These are phyloP conservation scores for Kluyveromyces siamensis DNA, from an alignment of 805 yeast genomes.

Conservation along the genomic window DNA sequence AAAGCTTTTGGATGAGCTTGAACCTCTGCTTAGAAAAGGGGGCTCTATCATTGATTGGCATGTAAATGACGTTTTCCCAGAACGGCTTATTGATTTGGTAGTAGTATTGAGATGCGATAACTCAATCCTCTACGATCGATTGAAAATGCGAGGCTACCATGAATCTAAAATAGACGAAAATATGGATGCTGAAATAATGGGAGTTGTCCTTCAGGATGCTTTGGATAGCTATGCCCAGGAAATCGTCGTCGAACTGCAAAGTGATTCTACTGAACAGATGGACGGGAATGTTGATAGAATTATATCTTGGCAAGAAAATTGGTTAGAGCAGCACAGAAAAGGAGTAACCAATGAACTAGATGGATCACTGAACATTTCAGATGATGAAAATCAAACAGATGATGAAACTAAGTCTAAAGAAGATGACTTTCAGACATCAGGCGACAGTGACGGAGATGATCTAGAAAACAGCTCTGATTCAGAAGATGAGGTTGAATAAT, in stretches of 20 bases:
- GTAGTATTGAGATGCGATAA: constrained; percentile 80
- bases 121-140: constrained; percentile 60
- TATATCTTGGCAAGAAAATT: constrained; percentile 60
- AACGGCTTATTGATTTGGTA: constrained; percentile 82
- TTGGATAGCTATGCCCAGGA: constrained; percentile 69
- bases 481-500: too few species aligned
- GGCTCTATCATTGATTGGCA: constrained; percentile 95
- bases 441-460: not conserved
- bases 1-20: constrained; percentile 69
- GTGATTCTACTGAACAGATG: constrained; percentile 66
- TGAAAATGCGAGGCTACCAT: constrained; percentile 67
- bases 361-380: not conserved
- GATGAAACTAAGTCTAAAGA: not conserved
- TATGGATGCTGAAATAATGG: constrained; percentile 95
- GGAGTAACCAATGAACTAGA: constrained; percentile 48
- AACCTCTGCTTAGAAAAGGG: constrained; percentile 73
- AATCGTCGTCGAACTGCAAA: constrained; percentile 70
- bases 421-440: not conserved
- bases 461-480: too few species aligned
- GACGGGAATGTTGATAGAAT: constrained; percentile 78
- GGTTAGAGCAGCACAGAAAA: constrained; percentile 59
- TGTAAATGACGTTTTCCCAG: constrained; percentile 92
- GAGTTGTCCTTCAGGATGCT: constrained; percentile 80
- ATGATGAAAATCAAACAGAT: not conserved
- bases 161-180: constrained; percentile 82